Conservation (phyloP, 495 filamentous ascomycete genomes). For the Rhypophila decipiens region DNA sequence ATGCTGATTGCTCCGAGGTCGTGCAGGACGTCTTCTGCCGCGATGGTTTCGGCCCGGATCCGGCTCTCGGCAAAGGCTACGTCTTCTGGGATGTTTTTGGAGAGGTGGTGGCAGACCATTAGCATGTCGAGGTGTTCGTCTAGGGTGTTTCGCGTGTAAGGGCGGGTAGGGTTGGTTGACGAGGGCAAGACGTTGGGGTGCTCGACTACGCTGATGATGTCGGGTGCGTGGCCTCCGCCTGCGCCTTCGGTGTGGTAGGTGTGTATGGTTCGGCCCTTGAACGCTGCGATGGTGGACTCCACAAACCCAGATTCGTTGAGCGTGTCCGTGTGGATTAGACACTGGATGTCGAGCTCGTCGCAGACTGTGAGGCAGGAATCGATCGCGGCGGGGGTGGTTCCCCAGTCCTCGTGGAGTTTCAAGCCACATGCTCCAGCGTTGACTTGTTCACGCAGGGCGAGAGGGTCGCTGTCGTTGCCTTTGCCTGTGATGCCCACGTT, state of each 20-base stretch:
- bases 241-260: conserved; percentile 98
- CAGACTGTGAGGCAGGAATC: conserved; percentile 84
- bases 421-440: conserved; percentile 81
- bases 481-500: conserved; percentile 96
- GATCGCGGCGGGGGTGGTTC: conserved; percentile 85
- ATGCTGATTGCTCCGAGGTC: conserved; percentile 95
- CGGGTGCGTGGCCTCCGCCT: conserved; percentile 91
- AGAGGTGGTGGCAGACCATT: conserved; percentile 96
- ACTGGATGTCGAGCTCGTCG: conserved; percentile 88
- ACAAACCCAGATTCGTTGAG: conserved; percentile 97
- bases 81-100: conserved; percentile 89
- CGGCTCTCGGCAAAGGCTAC: conserved; percentile 93
- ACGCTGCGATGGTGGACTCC: conserved; percentile 80
- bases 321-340: conserved; percentile 95
- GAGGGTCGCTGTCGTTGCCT: conserved; percentile 77
- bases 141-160: conserved; percentile 87
- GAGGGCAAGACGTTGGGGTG: conserved; percentile 88
- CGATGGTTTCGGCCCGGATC: conserved; percentile 94
- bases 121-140: conserved; percentile 98
- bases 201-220: conserved; percentile 93
- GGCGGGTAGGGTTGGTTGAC: conserved; percentile 88
- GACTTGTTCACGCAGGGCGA: conserved; percentile 73
- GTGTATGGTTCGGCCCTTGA: conserved; percentile 89
- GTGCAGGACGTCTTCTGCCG: conserved; percentile 94
- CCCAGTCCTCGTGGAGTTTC: conserved; percentile 98